Evolutionary conservation across 1,139 yeast genomes (phyloP).

Genomic region (Debaryomycetaceae sp.): DNA sequence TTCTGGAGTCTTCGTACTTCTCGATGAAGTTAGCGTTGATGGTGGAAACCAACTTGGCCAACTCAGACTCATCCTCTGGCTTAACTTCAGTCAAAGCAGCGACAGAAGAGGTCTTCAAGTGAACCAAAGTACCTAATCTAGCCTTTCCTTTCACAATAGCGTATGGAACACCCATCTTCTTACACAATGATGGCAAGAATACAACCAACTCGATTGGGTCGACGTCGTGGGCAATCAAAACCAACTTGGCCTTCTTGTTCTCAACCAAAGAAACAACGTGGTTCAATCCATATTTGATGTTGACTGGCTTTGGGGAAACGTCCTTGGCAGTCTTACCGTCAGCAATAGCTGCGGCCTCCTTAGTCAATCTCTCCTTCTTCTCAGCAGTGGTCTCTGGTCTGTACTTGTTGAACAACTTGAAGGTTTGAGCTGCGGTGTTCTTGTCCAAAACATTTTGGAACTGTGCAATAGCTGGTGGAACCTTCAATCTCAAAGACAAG

Average conservation of each 20-base stretch:
- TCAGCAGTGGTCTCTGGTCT: conserved; percentile 91
- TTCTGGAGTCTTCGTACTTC: conserved; percentile 84
- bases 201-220: conserved; percentile 93
- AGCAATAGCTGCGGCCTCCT: conserved; percentile 93
- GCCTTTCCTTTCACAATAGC: conserved; percentile 96
- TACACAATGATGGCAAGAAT: conserved; percentile 91
- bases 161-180: conserved; percentile 95
- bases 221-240: conserved; percentile 89
- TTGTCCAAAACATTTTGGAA: conserved; percentile 88
- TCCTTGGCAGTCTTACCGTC: conserved; percentile 91
- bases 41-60: conserved; percentile 81
- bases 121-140: conserved; percentile 88
- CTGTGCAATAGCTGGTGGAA: conserved; percentile 91
- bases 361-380: conserved; percentile 93
- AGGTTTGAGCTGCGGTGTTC: conserved; percentile 91
- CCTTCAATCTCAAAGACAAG: conserved; percentile 84
- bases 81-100: conserved; percentile 89
- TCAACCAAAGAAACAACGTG: conserved; percentile 89
- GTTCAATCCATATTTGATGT: conserved; percentile 91
- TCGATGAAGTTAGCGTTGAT: conserved; percentile 82
- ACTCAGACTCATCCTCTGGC: conserved; percentile 84
- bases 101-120: conserved; percentile 89
- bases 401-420: conserved; percentile 92
- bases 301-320: conserved; percentile 88
- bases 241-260: conserved; percentile 92